Conservation (phyloP, 257 asterid species). For the Rehmannia glutinosa region DNA sequence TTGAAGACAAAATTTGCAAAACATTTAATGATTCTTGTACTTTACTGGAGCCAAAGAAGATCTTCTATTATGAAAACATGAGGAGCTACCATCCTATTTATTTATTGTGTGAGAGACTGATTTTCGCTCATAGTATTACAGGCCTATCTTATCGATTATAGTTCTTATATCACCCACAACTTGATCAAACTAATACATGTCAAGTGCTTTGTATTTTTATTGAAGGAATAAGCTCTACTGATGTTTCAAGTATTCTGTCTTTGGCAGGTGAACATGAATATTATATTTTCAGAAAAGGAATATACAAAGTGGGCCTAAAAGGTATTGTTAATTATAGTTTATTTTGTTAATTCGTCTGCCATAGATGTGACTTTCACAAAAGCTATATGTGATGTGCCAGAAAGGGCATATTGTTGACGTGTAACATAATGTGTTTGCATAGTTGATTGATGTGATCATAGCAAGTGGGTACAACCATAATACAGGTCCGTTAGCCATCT, state of each 20-base stretch:
- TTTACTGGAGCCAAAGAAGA: too few relatives aligned
- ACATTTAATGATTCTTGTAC: too few relatives aligned
- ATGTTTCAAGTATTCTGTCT: slow-evolving; percentile 16
- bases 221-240: slow-evolving; percentile 9
- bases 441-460: neutral
- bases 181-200: neutral
- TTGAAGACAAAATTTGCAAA: neutral
- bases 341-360: slow-evolving; percentile 9
- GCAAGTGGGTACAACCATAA: neutral
- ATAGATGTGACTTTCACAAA: neutral
- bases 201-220: neutral
- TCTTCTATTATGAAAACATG: neutral
- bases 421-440: neutral
- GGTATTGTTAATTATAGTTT: slow-evolving; percentile 35
- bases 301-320: slow-evolving; percentile 90
- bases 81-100: neutral
- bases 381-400: neutral
- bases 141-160: neutral
- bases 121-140: neutral
- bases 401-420: neutral
- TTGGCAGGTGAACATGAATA: slow-evolving; percentile 74
- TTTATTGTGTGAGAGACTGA: neutral
- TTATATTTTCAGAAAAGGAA: slow-evolving; percentile 70
- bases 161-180: neutral
- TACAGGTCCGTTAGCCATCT: neutral